Conservation (phyloP, 306 rosid genomes). For the Fragaria iinumae region DNA sequence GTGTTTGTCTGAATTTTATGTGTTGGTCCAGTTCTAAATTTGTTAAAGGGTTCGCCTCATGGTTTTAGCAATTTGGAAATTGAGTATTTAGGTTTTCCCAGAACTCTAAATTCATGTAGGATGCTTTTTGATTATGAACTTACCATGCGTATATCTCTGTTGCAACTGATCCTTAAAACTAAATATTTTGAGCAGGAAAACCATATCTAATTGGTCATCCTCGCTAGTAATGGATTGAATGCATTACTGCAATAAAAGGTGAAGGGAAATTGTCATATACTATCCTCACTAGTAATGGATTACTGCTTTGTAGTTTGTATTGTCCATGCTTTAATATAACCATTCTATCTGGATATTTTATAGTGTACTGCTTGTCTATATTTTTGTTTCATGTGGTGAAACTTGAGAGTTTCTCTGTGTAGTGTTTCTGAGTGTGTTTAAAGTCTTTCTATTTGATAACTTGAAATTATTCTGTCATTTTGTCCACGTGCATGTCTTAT, state of each 20-base stretch:
- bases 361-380: neutral
- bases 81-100: neutral
- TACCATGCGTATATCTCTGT: neutral
- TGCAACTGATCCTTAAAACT: neutral
- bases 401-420: neutral
- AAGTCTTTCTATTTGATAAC: neutral
- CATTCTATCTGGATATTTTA: neutral
- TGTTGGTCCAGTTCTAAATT: neutral
- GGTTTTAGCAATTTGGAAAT: neutral
- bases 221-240: neutral
- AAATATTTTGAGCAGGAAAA: neutral
- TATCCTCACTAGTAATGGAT: neutral
- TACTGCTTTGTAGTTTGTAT: neutral
- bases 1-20: neutral
- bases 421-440: neutral
- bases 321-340: neutral
- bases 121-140: slow-evolving; percentile 2
- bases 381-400: slow-evolving; percentile 1
- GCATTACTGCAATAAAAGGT: neutral
- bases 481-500: neutral
- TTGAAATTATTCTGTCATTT: slow-evolving; percentile 2
- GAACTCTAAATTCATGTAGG: neutral
- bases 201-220: neutral
- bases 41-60: neutral
- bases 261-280: neutral